These are phyloP conservation scores for Leccinum proliferum DNA, from an alignment of 1,284 basidiomycete genomes.

Conservation along the genomic window DNA sequence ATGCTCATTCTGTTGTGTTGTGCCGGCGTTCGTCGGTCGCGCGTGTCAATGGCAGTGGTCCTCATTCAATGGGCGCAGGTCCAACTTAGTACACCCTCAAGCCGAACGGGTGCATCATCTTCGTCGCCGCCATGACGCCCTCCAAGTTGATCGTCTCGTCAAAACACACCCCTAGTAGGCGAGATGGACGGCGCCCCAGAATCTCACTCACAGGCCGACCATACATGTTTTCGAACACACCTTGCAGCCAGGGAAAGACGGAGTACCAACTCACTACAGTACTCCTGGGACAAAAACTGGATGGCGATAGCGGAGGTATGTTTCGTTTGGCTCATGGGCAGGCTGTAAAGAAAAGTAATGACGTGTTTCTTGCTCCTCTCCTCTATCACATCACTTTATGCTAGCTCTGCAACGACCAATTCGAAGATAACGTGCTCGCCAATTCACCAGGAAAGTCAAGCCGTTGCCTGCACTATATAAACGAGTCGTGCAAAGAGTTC, in stretches of 20 bases:
- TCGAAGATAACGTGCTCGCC: slow-evolving; percentile 95
- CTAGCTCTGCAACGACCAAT: slow-evolving; percentile 94
- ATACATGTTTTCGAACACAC: slow-evolving; percentile 79
- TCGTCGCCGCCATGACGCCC: slow-evolving; percentile 83
- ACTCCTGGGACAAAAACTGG: slow-evolving; percentile 79
- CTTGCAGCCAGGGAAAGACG: slow-evolving; percentile 60
- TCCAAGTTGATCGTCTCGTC: slow-evolving; percentile 77
- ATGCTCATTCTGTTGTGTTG: neutral
- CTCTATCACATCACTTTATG: neutral
- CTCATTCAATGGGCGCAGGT: slow-evolving; percentile 45
- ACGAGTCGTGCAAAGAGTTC: slow-evolving; percentile 70
- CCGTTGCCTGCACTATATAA: slow-evolving; percentile 92
- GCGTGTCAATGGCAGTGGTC: slow-evolving; percentile 59
- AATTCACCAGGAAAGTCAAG: slow-evolving; percentile 83
- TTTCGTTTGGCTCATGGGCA: neutral
- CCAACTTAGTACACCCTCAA: slow-evolving; percentile 83
- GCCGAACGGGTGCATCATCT: slow-evolving; percentile 98
- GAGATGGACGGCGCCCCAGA: slow-evolving; percentile 31
- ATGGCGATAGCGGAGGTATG: slow-evolving; percentile 89
- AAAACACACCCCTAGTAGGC: slow-evolving; percentile 63
- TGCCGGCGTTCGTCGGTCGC: neutral
- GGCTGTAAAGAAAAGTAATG: neutral
- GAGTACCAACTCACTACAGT: slow-evolving; percentile 69
- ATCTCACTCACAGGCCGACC: slow-evolving; percentile 66
- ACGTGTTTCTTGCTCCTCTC: neutral